Conservation (phyloP, 2,329 filamentous ascomycete genomes). For the Claviceps africana region DNA sequence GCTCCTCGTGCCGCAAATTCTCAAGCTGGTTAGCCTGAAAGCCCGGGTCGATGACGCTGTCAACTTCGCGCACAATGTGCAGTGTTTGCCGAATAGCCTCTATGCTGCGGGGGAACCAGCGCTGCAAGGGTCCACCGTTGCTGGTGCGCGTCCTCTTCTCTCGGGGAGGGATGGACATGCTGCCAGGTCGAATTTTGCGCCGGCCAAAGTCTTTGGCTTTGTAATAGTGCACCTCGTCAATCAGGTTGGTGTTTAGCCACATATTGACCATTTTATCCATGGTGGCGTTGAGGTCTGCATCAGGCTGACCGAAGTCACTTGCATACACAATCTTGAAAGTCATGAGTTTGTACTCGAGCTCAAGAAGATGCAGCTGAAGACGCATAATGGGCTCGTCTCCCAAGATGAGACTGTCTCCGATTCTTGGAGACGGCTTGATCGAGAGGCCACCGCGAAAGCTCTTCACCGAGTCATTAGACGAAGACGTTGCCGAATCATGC, state of each 20-base stretch:
- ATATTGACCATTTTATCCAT: constrained; percentile 15
- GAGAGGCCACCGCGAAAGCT: constrained; percentile 9
- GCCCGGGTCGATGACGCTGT: constrained; percentile 14
- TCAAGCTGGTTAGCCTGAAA: constrained; percentile 12
- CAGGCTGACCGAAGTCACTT: constrained; percentile 12
- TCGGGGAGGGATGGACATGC: constrained; percentile 7
- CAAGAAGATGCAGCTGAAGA: constrained; percentile 15
- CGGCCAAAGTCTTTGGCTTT: constrained; percentile 16
- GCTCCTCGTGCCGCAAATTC: constrained; percentile 11
- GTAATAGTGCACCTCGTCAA: constrained; percentile 16
- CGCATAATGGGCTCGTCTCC: constrained; percentile 14
- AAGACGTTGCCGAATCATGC: constrained; percentile 11
- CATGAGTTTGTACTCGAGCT: constrained; percentile 17
- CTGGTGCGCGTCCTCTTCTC: constrained; percentile 11
- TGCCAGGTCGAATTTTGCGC: constrained; percentile 6
- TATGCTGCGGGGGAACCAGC: constrained; percentile 11
- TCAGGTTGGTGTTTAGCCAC: constrained; percentile 16
- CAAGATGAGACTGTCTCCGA: constrained; percentile 11
- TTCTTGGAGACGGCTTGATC: constrained; percentile 11
- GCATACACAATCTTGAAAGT: constrained; percentile 16
- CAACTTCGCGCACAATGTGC: constrained; percentile 15
- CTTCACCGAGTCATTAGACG: constrained; percentile 11
- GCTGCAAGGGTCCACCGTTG: constrained; percentile 10
- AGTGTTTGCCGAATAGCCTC: constrained; percentile 12
- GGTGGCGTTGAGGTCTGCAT: constrained; percentile 10